A percentile compares a stretch with the other conserved stretches of the same genome.
phyloP scores from a whole-genome alignment of 495 filamentous ascomycete species.

The Darksidea phi region DNA sequence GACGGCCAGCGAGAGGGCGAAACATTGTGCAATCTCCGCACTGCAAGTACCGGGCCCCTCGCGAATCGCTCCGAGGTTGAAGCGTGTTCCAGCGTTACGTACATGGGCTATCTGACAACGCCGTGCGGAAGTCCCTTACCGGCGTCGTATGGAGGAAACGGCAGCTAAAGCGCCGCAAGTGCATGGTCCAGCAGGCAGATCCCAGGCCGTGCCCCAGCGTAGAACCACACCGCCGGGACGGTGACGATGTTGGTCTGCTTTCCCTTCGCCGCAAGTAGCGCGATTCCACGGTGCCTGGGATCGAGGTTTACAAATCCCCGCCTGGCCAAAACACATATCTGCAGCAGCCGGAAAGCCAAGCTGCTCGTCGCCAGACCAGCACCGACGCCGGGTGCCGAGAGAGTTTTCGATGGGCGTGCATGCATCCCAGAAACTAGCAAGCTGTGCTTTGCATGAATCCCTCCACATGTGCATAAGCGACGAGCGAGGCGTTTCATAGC shows the following conservation, averaged over 20 bases:
- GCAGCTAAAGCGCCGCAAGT: conserved; percentile 13
- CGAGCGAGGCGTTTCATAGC: conserved; percentile 5
- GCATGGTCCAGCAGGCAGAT: conserved; percentile 16
- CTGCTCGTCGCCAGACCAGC: too few relatives aligned
- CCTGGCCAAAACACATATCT: background rate
- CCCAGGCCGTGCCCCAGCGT: conserved; percentile 6
- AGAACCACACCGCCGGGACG: conserved; percentile 9
- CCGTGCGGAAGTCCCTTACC: conserved; percentile 2
- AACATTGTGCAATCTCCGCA: too few relatives aligned
- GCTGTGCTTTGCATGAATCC: conserved; percentile 26
- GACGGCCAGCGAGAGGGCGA: too few relatives aligned
- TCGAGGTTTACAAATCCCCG: background rate
- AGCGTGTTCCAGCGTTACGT: too few relatives aligned
- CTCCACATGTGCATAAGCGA: conserved; percentile 22
- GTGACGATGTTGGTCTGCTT: background rate
- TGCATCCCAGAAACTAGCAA: background rate
- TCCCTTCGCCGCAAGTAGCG: background rate
- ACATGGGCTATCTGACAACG: background rate
- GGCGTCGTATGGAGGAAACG: conserved; percentile 16
- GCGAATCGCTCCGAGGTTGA: too few relatives aligned
- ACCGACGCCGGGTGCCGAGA: too few relatives aligned
- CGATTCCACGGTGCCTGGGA: background rate
- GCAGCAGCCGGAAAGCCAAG: too few relatives aligned
- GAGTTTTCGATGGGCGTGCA: conserved; percentile 19
- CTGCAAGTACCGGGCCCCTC: too few relatives aligned